Base-by-base conservation (phyloP, 306 rosid genomes). In the Quercus glauca region DNA sequence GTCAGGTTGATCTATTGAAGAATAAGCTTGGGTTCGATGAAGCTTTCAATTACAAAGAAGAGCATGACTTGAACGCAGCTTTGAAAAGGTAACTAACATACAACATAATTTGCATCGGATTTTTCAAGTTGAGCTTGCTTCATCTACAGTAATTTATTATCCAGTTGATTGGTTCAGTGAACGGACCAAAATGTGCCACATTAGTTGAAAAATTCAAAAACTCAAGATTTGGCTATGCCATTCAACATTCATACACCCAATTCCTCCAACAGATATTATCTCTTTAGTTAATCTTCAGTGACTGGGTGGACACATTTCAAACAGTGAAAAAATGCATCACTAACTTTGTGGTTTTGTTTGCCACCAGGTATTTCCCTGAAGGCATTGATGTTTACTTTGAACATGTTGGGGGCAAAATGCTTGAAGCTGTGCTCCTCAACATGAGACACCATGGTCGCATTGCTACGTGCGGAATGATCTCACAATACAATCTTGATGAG, bases 21-120 rank as follows among this genome's bases (percentile, higher is more conserved):
- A 73, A 73, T 41, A 35, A 73, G 33, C 72, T 80, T 19, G 83
- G 83, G 14, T 80, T 80, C 10, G 26, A 80, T n/a, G 74, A 73
- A 14, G 83, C 55, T 52, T 73, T 80, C 25, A 80, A 80, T 45
- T 80, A 73, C 79, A 73, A 45, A 49, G 83, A 80, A 65, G 83
- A 80, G 56, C 23, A 25, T 17, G 74, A 80, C 74, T 28, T 76
- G 26, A 71, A 71, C 26, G 68, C 31, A 19, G 45, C 81, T 12
- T 55, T 82, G 59, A 61, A 59, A 63, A 82, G 81, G 85, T 76
- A 26, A 63, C 29, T n/a, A 49, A 25, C 52, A 45, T 9, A 45
- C 52, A 45, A 45, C 52, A 17, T 29, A 45, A 45, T 45, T 45
- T 45, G 52, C 52, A 45, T 11, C 0, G 4, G 52, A 45, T 12